A percentile compares a stretch with the other conserved stretches of the same genome.
Evolutionary conservation across 306 rosid species (phyloP).

Genomic region (Ochetophila trinervis): DNA sequence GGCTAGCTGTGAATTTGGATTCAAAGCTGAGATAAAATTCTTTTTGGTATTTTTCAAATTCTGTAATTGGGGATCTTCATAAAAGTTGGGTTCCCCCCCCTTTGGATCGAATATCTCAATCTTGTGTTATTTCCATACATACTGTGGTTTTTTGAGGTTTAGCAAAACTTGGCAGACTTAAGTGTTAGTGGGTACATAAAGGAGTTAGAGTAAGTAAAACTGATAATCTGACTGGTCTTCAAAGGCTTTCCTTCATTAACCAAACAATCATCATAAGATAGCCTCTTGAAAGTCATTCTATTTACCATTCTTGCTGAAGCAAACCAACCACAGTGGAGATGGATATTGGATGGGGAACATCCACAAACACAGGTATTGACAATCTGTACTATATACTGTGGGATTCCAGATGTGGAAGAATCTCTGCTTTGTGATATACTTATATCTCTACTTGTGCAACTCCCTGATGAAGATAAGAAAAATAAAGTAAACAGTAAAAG

Average conservation of each 20-base stretch:
- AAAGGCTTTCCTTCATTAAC: conserved; percentile 59
- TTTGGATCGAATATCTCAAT: background rate
- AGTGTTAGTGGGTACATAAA: conserved; percentile 57
- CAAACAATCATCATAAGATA: conserved; percentile 61
- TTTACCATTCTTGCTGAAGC: conserved; percentile 59
- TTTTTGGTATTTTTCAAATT: too few relatives aligned
- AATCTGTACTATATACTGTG: conserved; percentile 55
- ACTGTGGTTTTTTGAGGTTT: conserved; percentile 5
- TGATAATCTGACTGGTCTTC: conserved; percentile 37
- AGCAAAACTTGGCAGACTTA: conserved; percentile 59
- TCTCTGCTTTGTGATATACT: conserved; percentile 58
- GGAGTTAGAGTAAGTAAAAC: conserved; percentile 63
- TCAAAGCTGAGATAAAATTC: too few relatives aligned
- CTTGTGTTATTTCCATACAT: too few relatives aligned
- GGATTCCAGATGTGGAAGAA: conserved; percentile 51
- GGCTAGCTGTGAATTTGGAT: too few relatives aligned
- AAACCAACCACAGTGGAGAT: conserved; percentile 75
- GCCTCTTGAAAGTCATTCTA: conserved; percentile 56
- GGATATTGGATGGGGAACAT: conserved; percentile 54
- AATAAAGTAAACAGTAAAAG: background rate
- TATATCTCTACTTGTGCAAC: conserved; percentile 52
- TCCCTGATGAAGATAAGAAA: conserved; percentile 27
- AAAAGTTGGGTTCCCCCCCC: background rate
- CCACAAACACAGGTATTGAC: conserved; percentile 59
- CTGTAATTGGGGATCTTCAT: background rate